These are phyloP conservation scores for Atkinsonella texensis DNA, from an alignment of 2,329 filamentous ascomycete species.

Conservation along the genomic window DNA sequence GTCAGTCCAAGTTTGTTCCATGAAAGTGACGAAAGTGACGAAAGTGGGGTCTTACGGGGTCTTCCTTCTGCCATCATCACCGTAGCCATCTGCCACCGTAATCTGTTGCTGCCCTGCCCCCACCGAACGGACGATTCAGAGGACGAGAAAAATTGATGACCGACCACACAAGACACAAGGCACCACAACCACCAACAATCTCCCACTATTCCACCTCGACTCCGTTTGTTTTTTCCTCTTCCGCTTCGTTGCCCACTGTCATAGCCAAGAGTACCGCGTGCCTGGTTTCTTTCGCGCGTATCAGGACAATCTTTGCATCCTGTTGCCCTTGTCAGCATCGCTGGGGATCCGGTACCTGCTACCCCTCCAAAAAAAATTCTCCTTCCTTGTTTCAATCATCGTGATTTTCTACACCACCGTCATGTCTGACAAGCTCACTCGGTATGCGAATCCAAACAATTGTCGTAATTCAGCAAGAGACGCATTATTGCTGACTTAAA, in stretches of 20 bases:
- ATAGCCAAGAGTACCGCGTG: slow-evolving; percentile 8
- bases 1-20: slow-evolving; percentile 13
- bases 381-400: neutral
- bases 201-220: slow-evolving; percentile 1
- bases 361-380: neutral
- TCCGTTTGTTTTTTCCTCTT: neutral
- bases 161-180: slow-evolving; percentile 21
- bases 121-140: slow-evolving; percentile 24
- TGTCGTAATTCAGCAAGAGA: neutral
- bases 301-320: neutral
- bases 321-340: neutral
- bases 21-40: no score
- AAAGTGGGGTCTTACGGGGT: no score
- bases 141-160: slow-evolving; percentile 28
- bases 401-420: slow-evolving; percentile 12
- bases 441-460: slow-evolving; percentile 47
- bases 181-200: slow-evolving; percentile 5
- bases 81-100: no score
- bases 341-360: neutral
- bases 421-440: slow-evolving; percentile 92
- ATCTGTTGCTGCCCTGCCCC: slow-evolving; percentile 7
- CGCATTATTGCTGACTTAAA: slow-evolving; percentile 14
- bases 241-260: neutral
- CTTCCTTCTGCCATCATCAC: no score
- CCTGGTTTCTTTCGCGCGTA: slow-evolving; percentile 9